Evolutionary conservation across 1,284 basidiomycete genomes (phyloP), one percentile per base, ranked within the genome.

Genomic region (Hemileia vastatrix): DNA sequence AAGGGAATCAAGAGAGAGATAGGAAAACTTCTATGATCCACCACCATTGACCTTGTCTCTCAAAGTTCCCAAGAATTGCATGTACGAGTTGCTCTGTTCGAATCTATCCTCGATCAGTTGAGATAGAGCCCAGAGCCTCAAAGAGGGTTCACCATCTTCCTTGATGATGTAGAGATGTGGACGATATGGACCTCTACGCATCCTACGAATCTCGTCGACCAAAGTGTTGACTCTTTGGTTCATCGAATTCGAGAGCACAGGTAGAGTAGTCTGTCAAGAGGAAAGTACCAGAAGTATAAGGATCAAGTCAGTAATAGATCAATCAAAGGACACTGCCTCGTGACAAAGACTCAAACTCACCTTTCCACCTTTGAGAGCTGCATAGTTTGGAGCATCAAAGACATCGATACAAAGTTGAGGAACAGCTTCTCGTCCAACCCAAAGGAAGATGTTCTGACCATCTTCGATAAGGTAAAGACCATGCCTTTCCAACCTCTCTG

Each of bases 381-480:
- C 64, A 58, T 76, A 75, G 57, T 66, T 70, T 21, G 70, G 66
- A 47, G 68, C 70, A 45, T 70, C 73, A 55, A 76, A 76, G 27
- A 76, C 74, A 59, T 76, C 74, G 59, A 74, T 31, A 44, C 67
- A 69, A 40, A 76, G 67, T 63, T 73, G 72, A 0, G 73, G 73
- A 23, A 76, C 73, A 1, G 74, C 73, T 15, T 73, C 72, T 15
- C 73, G 66, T 3, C 74, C 74, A 18, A 76, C 63, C 73, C 73
- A 76, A 1, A 76, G 67, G 67, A 74, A 72, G 45, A 75, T 67
- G 59, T 67, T 67, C 57, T 72, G 71, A 6, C 73, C 74, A 59
- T 74, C 70, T 51, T 76, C 74, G 54, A 76, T 69, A 21, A 76
- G 68, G 65, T 74, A 76, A 36, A 76, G 66, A 11, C 74, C 74